Evolutionary conservation across 1,284 basidiomycete species (phyloP), one percentile per base, ranked within the genome.

Genomic region (Irpex lacteus): DNA sequence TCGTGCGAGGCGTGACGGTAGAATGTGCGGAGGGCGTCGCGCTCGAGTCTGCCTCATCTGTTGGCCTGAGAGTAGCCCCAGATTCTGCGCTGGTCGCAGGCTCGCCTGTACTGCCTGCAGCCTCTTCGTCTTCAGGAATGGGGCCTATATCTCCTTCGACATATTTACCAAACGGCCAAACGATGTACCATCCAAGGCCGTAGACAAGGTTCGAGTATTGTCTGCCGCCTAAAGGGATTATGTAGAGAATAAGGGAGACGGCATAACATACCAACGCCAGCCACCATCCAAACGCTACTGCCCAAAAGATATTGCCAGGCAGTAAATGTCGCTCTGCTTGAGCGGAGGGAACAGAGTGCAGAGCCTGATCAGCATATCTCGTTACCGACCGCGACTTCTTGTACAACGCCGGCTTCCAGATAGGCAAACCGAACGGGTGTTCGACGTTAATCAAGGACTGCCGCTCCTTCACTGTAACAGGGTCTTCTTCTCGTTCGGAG

Each of bases 371-470:
- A 50, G 98, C 98, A 76, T 96, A 91, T 63, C 96, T 92, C 53
- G 97, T 98, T 69, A 99, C 94, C 1, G 96, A 96, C 57, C 98
- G 91, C 34, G 93, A 94, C 77, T 99, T 99, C 79, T 98, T 97
- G 87, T 99, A 99, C 61, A 99, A 78, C 0, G 98, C 98, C 11
- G 98, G 98, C 78, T 99, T 99, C 98, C 98, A 99, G 74, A 99
- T 98, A 55, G 95, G 98, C 68, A 99, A 84, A 82, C 98, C 98
- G 77, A 99, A 99, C 5, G 98, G 98, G 77, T 99, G 98, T 75
- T 98, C 95, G 74, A 98, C 96, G 78, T 99, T 99, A 77, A 99
- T 98, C 70, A 97, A 91, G 55, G 98, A 98, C 76, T 99, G 98
- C 36, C 98, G 89, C 71, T 98, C 96, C 77, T 93, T 96, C 69